Conservation (phyloP, 805 yeast species). For the Yamadazyma insecticola region DNA sequence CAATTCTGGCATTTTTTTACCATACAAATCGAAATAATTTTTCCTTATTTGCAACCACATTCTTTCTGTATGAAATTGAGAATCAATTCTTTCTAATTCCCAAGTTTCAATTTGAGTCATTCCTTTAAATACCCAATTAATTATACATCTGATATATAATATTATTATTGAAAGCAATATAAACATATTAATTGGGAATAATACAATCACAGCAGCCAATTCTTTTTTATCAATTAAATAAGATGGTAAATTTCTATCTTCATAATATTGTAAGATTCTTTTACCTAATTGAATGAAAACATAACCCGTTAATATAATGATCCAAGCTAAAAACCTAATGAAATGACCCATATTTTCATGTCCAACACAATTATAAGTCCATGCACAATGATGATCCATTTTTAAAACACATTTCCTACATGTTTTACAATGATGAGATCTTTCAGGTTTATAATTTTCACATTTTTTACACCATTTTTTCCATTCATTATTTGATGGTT, state of each 20-base stretch:
- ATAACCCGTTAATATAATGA: slow-evolving; percentile 46
- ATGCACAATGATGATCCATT: slow-evolving; percentile 94
- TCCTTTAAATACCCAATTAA: slow-evolving; percentile 54
- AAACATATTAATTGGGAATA: slow-evolving; percentile 53
- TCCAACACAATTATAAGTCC: slow-evolving; percentile 92
- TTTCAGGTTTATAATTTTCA: slow-evolving; percentile 66
- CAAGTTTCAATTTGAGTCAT: slow-evolving; percentile 88
- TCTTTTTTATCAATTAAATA: slow-evolving; percentile 51
- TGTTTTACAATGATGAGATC: slow-evolving; percentile 81
- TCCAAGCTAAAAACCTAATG: slow-evolving; percentile 68
- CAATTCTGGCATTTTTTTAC: slow-evolving; percentile 38
- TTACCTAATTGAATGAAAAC: slow-evolving; percentile 39
- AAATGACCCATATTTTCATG: slow-evolving; percentile 74
- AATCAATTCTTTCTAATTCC: slow-evolving; percentile 81
- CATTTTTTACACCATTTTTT: slow-evolving; percentile 72
- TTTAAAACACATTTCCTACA: slow-evolving; percentile 72
- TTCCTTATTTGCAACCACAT: slow-evolving; percentile 47
- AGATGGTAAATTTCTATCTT: slow-evolving; percentile 47
- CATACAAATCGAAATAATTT: slow-evolving; percentile 40
- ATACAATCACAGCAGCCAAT: slow-evolving; percentile 49
- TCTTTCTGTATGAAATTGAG: slow-evolving; percentile 53
- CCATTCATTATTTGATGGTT: slow-evolving; percentile 50
- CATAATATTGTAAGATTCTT: slow-evolving; percentile 43
- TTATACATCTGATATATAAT: slow-evolving; percentile 57
- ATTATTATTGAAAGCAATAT: slow-evolving; percentile 57